A percentile compares a stretch with the other conserved stretches of the same genome.
These are phyloP conservation scores for Theileria annulata DNA, from an alignment of 169 alveolate species.

Conservation along the genomic window DNA sequence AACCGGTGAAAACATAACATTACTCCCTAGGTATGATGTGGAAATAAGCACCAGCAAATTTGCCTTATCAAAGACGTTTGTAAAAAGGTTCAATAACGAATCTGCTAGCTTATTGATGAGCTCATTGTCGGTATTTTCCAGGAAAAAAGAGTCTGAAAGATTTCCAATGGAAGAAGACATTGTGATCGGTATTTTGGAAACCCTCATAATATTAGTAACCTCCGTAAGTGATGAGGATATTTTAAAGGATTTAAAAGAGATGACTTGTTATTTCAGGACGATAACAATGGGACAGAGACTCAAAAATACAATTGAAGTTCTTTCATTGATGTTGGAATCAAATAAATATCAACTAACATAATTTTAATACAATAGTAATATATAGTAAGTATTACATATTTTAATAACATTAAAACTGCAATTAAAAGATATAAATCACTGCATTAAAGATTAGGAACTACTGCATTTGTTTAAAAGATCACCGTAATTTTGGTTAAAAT, in stretches of 20 bases:
- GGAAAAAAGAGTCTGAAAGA: background rate
- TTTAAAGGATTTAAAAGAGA: background rate
- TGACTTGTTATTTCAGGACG: background rate
- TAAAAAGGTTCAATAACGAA: background rate
- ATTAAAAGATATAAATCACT: background rate
- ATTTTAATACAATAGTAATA: background rate
- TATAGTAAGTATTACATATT: background rate
- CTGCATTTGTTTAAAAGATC: background rate
- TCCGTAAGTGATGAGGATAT: background rate
- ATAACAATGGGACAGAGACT: background rate
- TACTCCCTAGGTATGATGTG: too few relatives aligned
- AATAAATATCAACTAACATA: background rate
- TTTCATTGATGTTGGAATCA: background rate
- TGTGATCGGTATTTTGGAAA: background rate
- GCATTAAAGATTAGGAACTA: background rate
- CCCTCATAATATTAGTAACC: background rate
- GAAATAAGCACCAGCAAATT: too few relatives aligned
- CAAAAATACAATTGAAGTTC: background rate
- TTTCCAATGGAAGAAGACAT: conserved; percentile 5
- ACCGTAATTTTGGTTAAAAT: background rate
- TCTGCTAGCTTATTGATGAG: background rate
- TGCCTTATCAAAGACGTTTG: background rate
- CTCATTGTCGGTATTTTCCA: background rate
- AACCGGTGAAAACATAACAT: too few relatives aligned
- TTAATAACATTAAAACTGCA: background rate